Evolutionary conservation across 1,284 basidiomycete species (phyloP).

Genomic region (Omphalotus olearius): DNA sequence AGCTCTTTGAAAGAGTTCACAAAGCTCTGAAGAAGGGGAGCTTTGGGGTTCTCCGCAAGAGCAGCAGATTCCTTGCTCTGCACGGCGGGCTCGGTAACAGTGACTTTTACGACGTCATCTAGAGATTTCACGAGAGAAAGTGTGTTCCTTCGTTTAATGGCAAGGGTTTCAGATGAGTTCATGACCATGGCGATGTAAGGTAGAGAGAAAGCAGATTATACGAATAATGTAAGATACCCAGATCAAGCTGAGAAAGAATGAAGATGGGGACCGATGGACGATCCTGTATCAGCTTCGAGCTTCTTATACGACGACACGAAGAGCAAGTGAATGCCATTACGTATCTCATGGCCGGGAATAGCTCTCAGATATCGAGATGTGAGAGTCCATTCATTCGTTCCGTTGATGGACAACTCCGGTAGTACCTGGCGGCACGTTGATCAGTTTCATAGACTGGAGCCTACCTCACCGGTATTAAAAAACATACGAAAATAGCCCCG

Average conservation of each 20-base stretch:
- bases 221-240: constrained; percentile 2
- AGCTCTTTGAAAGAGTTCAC: constrained; percentile 48
- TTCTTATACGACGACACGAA: neutral
- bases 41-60: constrained; percentile 18
- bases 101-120: constrained; percentile 21
- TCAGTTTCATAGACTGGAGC: too few species aligned
- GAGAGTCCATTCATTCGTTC: too few species aligned
- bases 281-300: neutral
- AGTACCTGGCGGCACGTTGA: too few species aligned
- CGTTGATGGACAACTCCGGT: too few species aligned
- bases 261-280: constrained; percentile 1
- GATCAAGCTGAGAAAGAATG: neutral
- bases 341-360: neutral
- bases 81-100: constrained; percentile 14
- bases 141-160: constrained; percentile 22
- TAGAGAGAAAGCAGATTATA: constrained; percentile 13
- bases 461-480: too few species aligned
- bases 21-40: constrained; percentile 41
- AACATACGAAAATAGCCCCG: too few species aligned
- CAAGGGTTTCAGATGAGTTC: constrained; percentile 26
- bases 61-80: constrained; percentile 14
- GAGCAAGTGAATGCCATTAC: neutral
- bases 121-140: constrained; percentile 21
- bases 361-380: too few species aligned
- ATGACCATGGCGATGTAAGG: constrained; percentile 24